Conservation (phyloP, 257 asterid genomes). For the Solanum tarapatanum region DNA sequence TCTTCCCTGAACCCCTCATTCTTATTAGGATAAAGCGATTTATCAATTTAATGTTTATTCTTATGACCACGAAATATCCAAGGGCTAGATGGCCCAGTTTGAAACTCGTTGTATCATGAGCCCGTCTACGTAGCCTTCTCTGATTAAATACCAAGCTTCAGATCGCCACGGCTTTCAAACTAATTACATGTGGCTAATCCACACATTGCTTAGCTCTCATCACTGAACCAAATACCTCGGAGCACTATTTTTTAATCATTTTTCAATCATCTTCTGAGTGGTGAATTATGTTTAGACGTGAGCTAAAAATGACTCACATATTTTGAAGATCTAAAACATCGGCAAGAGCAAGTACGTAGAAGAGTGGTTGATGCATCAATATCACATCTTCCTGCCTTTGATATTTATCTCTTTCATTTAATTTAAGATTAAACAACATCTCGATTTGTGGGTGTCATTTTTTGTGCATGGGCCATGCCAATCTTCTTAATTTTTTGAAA, state of each 20-base stretch:
- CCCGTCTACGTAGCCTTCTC: neutral
- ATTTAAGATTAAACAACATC: neutral
- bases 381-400: neutral
- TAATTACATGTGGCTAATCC: neutral
- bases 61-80: neutral
- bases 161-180: neutral
- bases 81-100: neutral
- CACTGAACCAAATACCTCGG: neutral
- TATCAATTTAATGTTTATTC: neutral
- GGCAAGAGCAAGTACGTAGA: neutral
- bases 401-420: neutral
- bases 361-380: neutral
- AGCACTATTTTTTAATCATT: neutral
- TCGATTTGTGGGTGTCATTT: neutral
- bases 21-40: neutral
- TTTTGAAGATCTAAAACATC: neutral
- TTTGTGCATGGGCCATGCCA: conserved; percentile 31
- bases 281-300: neutral
- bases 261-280: neutral
- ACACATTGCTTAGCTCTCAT: neutral
- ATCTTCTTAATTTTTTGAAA: conserved; percentile 10
- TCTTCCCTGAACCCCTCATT: neutral
- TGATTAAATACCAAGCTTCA: neutral
- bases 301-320: neutral
- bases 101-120: neutral